phyloP scores from a whole-genome alignment of 2,329 filamentous ascomycete species.

The Myrmaecium sp. region DNA sequence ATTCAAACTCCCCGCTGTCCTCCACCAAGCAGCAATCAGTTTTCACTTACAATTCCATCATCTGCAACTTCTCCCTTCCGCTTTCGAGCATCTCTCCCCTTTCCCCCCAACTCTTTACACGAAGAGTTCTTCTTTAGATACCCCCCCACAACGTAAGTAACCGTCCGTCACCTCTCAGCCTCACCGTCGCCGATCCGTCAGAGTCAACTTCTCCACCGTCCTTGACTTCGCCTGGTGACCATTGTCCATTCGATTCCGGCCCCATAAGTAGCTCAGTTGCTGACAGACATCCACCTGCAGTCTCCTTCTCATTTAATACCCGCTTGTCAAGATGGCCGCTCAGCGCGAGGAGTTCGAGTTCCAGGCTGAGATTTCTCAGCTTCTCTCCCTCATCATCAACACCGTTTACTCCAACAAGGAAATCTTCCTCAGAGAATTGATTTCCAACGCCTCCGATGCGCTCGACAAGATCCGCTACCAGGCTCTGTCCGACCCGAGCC shows the following conservation, averaged over 20 bases:
- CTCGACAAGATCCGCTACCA: conserved; percentile 99
- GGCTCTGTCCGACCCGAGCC: conserved; percentile 87
- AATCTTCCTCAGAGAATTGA: conserved; percentile 96
- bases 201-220: conserved; percentile 1
- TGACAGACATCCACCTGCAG: conserved; percentile 1
- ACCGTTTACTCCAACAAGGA: conserved; percentile 99
- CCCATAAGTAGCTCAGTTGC: conserved; percentile 1
- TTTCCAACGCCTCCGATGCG: conserved; percentile 97
- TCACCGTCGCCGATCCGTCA: background rate
- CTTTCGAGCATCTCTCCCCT: no score
- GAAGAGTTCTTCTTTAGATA: no score
- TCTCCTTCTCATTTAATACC: conserved; percentile 7
- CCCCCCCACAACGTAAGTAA: conserved; percentile 11
- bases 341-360: conserved; percentile 86
- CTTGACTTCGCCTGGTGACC: conserved; percentile 1
- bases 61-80: no score
- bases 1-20: no score
- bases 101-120: no score
- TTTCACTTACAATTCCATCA: no score
- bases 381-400: conserved; percentile 99
- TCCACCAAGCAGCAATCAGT: no score
- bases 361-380: conserved; percentile 99
- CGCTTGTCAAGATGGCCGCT: conserved; percentile 47
- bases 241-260: conserved; percentile 6
- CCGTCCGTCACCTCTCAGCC: conserved; percentile 1